Percentiles rank a stretch among this genome's conserved stretches.
Conservation (phyloP, 1,139 yeast species). For the Pichia sp. region DNA sequence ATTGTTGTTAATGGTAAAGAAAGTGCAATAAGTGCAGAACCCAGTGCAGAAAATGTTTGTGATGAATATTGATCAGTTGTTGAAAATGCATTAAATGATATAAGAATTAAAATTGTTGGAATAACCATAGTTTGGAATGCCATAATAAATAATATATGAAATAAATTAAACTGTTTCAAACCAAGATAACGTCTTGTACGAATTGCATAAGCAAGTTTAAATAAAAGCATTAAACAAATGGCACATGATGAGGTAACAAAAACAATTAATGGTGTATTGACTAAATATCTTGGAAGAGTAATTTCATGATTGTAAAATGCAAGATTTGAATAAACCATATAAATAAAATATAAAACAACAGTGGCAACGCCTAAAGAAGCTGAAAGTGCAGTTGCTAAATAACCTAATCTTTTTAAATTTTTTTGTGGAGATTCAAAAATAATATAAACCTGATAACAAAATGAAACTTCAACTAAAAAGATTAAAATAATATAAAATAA, state of each 20-base stretch:
- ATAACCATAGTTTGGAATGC: slow-evolving; percentile 73
- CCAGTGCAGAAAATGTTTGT: slow-evolving; percentile 25
- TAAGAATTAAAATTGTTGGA: slow-evolving; percentile 53
- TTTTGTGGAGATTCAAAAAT: slow-evolving; percentile 54
- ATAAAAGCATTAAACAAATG: slow-evolving; percentile 51
- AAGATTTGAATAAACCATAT: slow-evolving; percentile 34
- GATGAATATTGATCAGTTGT: slow-evolving; percentile 14
- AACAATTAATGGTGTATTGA: slow-evolving; percentile 50
- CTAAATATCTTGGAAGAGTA: slow-evolving; percentile 23
- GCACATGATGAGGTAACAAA: slow-evolving; percentile 64
- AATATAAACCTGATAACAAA: slow-evolving; percentile 63
- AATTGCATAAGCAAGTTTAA: slow-evolving; percentile 62
- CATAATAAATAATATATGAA: slow-evolving; percentile 77
- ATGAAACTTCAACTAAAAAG: slow-evolving; percentile 52
- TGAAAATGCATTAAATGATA: slow-evolving; percentile 21
- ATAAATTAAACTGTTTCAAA: slow-evolving; percentile 69
- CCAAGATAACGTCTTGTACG: slow-evolving; percentile 71
- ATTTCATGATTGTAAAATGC: slow-evolving; percentile 29
- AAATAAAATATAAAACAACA: slow-evolving; percentile 48
- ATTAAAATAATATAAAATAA: slow-evolving; percentile 55
- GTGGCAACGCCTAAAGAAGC: slow-evolving; percentile 42
- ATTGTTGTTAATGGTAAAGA: slow-evolving; percentile 78
- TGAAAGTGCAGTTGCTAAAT: slow-evolving; percentile 36
- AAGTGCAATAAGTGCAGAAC: slow-evolving; percentile 37
- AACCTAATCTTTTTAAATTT: slow-evolving; percentile 33